Base-by-base conservation (phyloP, 1,284 basidiomycete genomes). In the Entoloma clypeatum region DNA sequence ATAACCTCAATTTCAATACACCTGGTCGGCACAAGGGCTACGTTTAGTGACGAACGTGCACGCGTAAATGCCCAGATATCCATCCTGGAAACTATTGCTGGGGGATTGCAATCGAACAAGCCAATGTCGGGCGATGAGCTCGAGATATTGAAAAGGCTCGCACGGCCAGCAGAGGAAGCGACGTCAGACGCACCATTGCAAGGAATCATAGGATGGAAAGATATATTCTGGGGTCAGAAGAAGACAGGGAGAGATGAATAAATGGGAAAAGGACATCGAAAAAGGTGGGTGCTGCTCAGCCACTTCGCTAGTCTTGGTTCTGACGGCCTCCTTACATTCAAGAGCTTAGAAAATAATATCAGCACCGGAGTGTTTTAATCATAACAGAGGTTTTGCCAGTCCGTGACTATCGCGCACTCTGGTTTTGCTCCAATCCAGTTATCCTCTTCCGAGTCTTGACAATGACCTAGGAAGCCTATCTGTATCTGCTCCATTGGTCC, bases 401-500 rank as follows among this genome's bases (percentile, higher is more conserved):
- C n/a, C n/a, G n/a, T 28, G 26, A 4, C 4, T 28, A n/a, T 28
- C 26, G 26, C 14, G 35, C 27, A 17, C 16, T 10, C 16, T 27
- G 16, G 7, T 36, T 5, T 9, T 26, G 4, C 24, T 26, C 24
- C 24, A 41, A 14, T n/a, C 8, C 35, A 19, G 13, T 26, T 35
- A 3, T 4, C 7, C 18, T 32, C 55, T n/a, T n/a, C n/a, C n/a
- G n/a, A n/a, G n/a, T n/a, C n/a, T n/a, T n/a, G n/a, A n/a, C n/a
- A n/a, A n/a, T n/a, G n/a, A n/a, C n/a, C n/a, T 40, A 65, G 30
- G 63, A 43, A 8, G 55, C 69, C 48, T 79, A 79, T 46, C 72
- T 60, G 51, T 79, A 80, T 9, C 77, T 77, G 51, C 76, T 78
- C 75, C 75, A 79, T 27, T 61, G 54, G 53, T 80, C 77, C 63